Conservation (phyloP, 179 eudicot genomes). For the Camellia oleifera region DNA sequence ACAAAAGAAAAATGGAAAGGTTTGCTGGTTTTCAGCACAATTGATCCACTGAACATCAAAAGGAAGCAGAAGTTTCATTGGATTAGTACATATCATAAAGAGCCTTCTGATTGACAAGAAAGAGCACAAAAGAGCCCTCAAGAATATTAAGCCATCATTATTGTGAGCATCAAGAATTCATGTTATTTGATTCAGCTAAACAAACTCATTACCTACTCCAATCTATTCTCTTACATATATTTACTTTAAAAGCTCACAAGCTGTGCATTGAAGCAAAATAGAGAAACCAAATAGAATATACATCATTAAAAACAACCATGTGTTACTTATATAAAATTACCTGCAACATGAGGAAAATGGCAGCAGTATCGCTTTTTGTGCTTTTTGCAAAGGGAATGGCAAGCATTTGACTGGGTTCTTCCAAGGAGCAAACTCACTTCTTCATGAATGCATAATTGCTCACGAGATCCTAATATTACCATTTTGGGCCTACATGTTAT, state of each 20-base stretch:
- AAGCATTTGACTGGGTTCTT: constrained; percentile 84
- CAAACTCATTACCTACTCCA: background rate
- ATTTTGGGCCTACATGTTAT: constrained; percentile 80
- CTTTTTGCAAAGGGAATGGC: constrained; percentile 50
- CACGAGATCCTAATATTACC: constrained; percentile 93
- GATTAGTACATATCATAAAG: background rate
- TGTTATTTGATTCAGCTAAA: background rate
- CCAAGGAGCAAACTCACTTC: constrained; percentile 78
- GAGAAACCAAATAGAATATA: background rate
- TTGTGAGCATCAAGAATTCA: background rate
- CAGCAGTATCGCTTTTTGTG: constrained; percentile 49
- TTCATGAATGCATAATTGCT: constrained; percentile 93
- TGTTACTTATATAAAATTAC: constrained; percentile 29
- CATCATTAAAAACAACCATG: background rate
- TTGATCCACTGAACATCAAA: background rate
- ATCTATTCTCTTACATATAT: background rate
- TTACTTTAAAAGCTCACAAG: background rate
- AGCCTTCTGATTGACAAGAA: background rate
- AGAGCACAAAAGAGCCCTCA: background rate
- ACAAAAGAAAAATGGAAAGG: constrained; percentile 17
- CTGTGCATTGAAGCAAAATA: background rate
- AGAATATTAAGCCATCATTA: background rate
- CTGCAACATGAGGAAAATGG: constrained; percentile 66
- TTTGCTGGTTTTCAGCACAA: background rate
- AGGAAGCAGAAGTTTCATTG: background rate